A percentile compares a stretch with the other conserved stretches of the same genome.
Conservation (phyloP, 192 early-diverging fungal species). For the Radiomyces spectabilis region DNA sequence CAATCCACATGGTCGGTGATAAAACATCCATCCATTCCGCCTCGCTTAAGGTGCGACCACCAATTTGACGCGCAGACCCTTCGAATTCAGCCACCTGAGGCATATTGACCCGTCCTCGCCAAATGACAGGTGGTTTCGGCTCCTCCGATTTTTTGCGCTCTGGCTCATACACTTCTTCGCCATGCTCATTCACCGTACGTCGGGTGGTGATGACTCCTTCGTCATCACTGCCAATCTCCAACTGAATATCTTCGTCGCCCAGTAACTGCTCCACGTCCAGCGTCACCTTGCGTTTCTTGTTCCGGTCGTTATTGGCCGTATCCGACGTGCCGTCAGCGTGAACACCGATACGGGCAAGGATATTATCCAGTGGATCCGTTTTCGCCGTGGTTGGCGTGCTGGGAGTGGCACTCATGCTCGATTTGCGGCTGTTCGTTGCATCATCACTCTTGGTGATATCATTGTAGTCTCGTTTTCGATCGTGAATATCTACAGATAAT, state of each 20-base stretch:
- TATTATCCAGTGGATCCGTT: conserved; percentile 42
- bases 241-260: conserved; percentile 11
- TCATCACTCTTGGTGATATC: no score
- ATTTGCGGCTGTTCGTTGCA: no score
- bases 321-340: neutral
- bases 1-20: conserved; percentile 47
- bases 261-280: conserved; percentile 15
- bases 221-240: conserved; percentile 15
- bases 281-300: conserved; percentile 19
- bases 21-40: conserved; percentile 52
- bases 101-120: conserved; percentile 61
- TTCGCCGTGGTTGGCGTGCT: no score
- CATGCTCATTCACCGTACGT: neutral
- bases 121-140: conserved; percentile 27
- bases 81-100: conserved; percentile 53
- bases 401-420: no score
- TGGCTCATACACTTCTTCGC: neutral
- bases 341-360: conserved; percentile 41
- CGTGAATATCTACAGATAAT: neutral
- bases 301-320: conserved; percentile 17
- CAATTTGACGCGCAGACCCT: conserved; percentile 50
- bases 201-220: neutral
- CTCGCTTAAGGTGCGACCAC: conserved; percentile 37
- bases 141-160: neutral
- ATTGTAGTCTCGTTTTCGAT: neutral